These are phyloP conservation scores for Marasmius oreades DNA, from an alignment of 1,284 basidiomycete species.

Conservation along the genomic window DNA sequence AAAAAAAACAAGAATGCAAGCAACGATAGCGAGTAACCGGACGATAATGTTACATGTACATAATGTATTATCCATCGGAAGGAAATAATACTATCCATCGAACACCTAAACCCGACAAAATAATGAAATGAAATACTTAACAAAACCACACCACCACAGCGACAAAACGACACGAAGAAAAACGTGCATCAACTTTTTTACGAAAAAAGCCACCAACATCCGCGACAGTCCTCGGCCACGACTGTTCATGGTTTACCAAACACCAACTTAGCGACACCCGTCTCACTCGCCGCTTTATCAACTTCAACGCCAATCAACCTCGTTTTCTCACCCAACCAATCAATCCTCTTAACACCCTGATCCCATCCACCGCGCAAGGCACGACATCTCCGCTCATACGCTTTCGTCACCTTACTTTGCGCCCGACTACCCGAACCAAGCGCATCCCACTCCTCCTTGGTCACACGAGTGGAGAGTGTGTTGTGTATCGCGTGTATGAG, in stretches of 20 bases:
- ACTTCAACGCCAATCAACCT: conserved; percentile 59
- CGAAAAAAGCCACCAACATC: no score
- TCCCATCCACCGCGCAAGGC: conserved; percentile 66
- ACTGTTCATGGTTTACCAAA: conserved; percentile 44
- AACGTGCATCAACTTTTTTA: no score
- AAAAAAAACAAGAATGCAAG: no score
- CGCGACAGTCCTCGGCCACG: no score
- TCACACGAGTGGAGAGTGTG: conserved; percentile 52
- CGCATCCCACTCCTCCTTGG: conserved; percentile 60
- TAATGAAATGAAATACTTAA: no score
- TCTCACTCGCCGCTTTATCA: conserved; percentile 40
- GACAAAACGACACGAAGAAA: no score
- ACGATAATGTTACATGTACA: no score
- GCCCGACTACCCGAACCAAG: conserved; percentile 51
- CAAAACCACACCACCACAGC: no score
- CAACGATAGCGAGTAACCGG: no score
- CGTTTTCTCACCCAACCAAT: conserved; percentile 64
- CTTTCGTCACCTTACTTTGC: conserved; percentile 52
- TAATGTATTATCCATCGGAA: no score
- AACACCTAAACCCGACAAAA: no score
- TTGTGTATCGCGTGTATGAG: conserved; percentile 57
- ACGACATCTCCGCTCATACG: conserved; percentile 60
- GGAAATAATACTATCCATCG: no score
- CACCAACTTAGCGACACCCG: conserved; percentile 44
- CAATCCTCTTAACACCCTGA: conserved; percentile 58